Base-by-base conservation (phyloP, 83 land plant species). In the Thuja plicata region DNA sequence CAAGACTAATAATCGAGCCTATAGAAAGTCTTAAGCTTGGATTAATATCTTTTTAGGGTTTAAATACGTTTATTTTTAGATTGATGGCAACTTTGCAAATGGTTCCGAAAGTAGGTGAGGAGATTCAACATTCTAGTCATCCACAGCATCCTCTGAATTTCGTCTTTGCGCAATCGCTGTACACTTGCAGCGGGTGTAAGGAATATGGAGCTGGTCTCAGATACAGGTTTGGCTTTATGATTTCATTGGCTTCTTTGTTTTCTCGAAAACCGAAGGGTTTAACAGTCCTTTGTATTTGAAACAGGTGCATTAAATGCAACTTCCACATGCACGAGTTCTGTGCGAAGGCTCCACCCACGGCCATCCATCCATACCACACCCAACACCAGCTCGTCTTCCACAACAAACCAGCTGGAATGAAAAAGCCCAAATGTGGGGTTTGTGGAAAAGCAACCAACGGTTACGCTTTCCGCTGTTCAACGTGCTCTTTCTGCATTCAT, bases 401-500 rank as follows among this genome's bases (percentile, higher is more conserved):
- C 38, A 57, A 86, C 19, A 91, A 92, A 86, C 91, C 92, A 86
- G 90, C 52, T 85, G 92, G 91, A 48, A 34, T 91, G 6, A 11
- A 27, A 9, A 60, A 89, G 45, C 82, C 94, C 8, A 92, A 45
- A 78, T 94, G 95, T n/a, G 93, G 92, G 87, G 86, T 94, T 0
- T 94, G 95, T 37, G 80, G 88, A 88, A 91, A 92, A 52, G 0
- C 93, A 2, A 89, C 76, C 15, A 93, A 90, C 86, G 95, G 95
- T 5, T 93, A 37, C 54, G 57, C 88, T 11, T 94, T 88, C 88
- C 81, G 91, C 74, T 94, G 95, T 89, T 60, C 88, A 5, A 62
- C 84, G 8, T 94, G 95, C 85, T 87, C 41, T 55, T 92, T 93
- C 89, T 90, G 89, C 86, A 89, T 94, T 88, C 95, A 94, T 50